phyloP scores from a whole-genome alignment of 805 yeast species.

The Wickerhamiella musiphila region DNA sequence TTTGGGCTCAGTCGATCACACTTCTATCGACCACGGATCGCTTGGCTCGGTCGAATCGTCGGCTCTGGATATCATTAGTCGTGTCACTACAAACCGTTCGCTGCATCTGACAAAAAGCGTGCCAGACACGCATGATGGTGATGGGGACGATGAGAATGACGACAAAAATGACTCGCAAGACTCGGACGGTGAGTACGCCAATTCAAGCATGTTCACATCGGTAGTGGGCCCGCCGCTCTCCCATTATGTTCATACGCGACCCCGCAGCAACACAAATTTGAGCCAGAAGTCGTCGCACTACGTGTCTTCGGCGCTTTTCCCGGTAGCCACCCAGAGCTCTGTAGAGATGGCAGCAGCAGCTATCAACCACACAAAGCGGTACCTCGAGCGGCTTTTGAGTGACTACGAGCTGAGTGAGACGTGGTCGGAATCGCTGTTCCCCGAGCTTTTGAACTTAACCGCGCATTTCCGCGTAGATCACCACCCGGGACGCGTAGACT shows the following conservation, averaged over 20 bases:
- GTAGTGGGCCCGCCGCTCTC: too few species aligned
- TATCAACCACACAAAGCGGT: slow-evolving; percentile 16
- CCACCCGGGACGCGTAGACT: slow-evolving; percentile 54
- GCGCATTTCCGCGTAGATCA: slow-evolving; percentile 43
- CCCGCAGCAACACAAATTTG: slow-evolving; percentile 1
- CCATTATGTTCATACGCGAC: background rate
- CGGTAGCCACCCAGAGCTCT: slow-evolving; percentile 5
- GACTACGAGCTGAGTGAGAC: slow-evolving; percentile 24
- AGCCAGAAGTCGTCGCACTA: slow-evolving; percentile 1
- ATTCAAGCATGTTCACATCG: too few species aligned
- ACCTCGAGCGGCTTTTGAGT: slow-evolving; percentile 18
- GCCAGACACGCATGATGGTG: too few species aligned
- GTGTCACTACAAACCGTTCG: too few species aligned
- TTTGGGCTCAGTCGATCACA: too few species aligned
- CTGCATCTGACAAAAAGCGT: too few species aligned
- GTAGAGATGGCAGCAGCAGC: slow-evolving; percentile 20
- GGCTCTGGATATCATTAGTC: too few species aligned
- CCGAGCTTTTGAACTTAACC: slow-evolving; percentile 35
- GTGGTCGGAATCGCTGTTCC: slow-evolving; percentile 43
- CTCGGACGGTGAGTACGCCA: background rate
- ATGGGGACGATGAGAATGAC: too few species aligned
- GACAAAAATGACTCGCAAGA: background rate
- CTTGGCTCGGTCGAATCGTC: too few species aligned
- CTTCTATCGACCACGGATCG: too few species aligned
- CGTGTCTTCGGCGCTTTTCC: slow-evolving; percentile 1